Conservation (phyloP, 306 rosid species). For the Pachyrhizus erosus region DNA sequence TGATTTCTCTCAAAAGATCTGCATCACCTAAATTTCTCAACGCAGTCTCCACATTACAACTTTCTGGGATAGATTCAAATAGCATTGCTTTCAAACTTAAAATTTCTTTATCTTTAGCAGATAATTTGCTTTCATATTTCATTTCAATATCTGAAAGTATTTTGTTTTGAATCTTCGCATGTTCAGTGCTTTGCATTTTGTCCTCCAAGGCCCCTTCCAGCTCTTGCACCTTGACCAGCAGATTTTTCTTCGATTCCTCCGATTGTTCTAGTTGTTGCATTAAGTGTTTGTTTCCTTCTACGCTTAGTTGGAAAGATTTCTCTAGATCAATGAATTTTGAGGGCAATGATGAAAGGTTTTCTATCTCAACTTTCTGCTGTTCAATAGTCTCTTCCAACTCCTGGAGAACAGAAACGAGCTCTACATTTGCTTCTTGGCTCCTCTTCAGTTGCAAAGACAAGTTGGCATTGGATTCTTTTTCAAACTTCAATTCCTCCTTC, state of each 20-base stretch:
- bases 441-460: constrained; percentile 76
- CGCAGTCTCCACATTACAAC: constrained; percentile 44
- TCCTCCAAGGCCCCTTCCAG: constrained; percentile 70
- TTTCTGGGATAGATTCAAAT: constrained; percentile 55
- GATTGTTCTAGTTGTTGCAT: constrained; percentile 57
- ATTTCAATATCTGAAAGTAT: constrained; percentile 51
- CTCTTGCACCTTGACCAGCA: constrained; percentile 58
- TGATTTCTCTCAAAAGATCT: constrained; percentile 63
- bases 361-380: constrained; percentile 71
- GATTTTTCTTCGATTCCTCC: constrained; percentile 71
- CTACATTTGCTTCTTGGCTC: constrained; percentile 88
- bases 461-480: constrained; percentile 72
- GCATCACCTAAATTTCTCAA: constrained; percentile 55
- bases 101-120: constrained; percentile 66
- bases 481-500: constrained; percentile 77
- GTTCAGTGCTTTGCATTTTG: constrained; percentile 53
- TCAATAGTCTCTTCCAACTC: constrained; percentile 84
- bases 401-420: constrained; percentile 89
- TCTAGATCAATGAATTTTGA: constrained; percentile 56
- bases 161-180: constrained; percentile 46
- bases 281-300: constrained; percentile 60
- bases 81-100: constrained; percentile 50
- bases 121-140: constrained; percentile 53
- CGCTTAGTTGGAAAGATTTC: constrained; percentile 51
- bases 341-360: constrained; percentile 63